Evolutionary conservation across 192 early-diverging fungal species (phyloP).

Genomic region (Gigaspora rosea): DNA sequence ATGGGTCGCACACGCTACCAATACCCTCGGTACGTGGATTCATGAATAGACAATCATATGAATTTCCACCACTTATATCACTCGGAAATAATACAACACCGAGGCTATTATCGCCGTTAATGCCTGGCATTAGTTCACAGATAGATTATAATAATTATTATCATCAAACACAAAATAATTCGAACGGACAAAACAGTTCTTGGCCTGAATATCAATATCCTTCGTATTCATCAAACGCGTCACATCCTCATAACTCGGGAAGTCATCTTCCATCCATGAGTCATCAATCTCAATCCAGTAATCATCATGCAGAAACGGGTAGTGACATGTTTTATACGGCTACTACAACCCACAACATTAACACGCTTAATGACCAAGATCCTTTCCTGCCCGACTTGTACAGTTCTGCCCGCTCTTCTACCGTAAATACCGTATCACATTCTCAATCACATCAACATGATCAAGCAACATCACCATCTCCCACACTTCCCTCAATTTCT

Average conservation of each 20-base stretch:
- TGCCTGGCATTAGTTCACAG: slow-evolving; percentile 8
- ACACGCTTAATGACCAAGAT: slow-evolving; percentile 1
- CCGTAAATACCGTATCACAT: background rate
- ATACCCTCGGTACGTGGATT: background rate
- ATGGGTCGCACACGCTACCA: slow-evolving; percentile 11
- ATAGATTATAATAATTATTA: background rate
- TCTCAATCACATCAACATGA: slow-evolving; percentile 13
- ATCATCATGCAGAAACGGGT: slow-evolving; percentile 3
- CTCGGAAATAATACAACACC: slow-evolving; percentile 8
- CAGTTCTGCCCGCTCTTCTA: background rate
- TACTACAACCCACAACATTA: background rate
- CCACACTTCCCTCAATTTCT: slow-evolving; percentile 17
- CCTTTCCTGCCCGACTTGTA: slow-evolving; percentile 14
- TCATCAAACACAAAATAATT: background rate
- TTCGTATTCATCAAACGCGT: slow-evolving; percentile 1
- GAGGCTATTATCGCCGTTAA: background rate
- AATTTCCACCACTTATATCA: slow-evolving; percentile 22
- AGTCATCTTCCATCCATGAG: background rate
- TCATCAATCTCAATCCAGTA: background rate
- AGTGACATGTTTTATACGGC: background rate
- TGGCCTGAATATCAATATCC: background rate
- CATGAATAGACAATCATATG: slow-evolving; percentile 17
- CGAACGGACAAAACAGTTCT: background rate
- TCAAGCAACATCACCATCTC: slow-evolving; percentile 7
- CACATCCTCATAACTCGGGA: background rate